phyloP scores from a whole-genome alignment of 805 yeast genomes.

The Teunomyces atbi region DNA sequence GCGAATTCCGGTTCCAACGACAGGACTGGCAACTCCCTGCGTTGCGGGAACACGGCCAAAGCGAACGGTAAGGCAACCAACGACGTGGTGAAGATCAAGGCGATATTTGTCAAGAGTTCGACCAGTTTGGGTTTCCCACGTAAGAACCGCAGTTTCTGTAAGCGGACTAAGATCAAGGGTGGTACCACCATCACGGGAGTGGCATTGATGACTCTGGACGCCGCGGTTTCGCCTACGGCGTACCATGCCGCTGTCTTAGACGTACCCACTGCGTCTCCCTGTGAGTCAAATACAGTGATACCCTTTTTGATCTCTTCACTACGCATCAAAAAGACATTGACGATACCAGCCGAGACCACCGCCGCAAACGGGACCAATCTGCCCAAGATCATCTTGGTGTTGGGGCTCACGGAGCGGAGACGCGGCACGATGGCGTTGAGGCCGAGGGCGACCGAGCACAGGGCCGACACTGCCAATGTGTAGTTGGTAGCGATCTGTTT shows the following conservation, averaged over 20 bases:
- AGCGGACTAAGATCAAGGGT: conserved; percentile 74
- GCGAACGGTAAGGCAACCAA: conserved; percentile 92
- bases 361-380: conserved; percentile 98
- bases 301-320: conserved; percentile 89
- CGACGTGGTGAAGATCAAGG: conserved; percentile 80
- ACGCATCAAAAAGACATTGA: conserved; percentile 95
- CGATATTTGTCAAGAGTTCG: conserved; percentile 76
- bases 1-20: conserved; percentile 66
- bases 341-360: conserved; percentile 94
- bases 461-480: conserved; percentile 85
- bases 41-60: conserved; percentile 92
- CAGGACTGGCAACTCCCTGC: conserved; percentile 57
- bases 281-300: conserved; percentile 64
- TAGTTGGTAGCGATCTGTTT: conserved; percentile 77
- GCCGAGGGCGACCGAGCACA: conserved; percentile 94
- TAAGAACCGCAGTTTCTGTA: conserved; percentile 65
- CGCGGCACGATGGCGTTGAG: conserved; percentile 88
- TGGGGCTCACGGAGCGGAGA: conserved; percentile 65
- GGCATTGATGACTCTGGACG: conserved; percentile 91
- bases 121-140: conserved; percentile 64
- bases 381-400: conserved; percentile 67
- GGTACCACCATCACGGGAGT: conserved; percentile 98
- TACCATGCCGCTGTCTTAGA: conserved; percentile 84
- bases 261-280: conserved; percentile 59
- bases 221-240: conserved; percentile 97